phyloP scores from a whole-genome alignment of 75 land plant genomes.

The Pseudotsuga menziesii region DNA sequence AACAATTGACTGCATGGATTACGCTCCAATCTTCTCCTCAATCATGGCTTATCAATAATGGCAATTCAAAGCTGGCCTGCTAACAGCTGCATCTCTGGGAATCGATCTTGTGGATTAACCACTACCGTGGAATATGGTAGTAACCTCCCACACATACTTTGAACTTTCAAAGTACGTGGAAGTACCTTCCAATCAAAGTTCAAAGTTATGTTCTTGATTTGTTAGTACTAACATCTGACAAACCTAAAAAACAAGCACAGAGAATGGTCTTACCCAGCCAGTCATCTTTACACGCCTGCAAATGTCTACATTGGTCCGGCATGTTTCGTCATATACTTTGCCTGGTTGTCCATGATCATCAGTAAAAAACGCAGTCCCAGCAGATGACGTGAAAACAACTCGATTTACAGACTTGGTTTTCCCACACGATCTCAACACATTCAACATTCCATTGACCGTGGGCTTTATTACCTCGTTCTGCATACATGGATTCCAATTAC shows the following conservation, averaged over 20 bases:
- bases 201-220: too few species aligned
- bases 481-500: neutral
- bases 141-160: too few species aligned
- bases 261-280: constrained; percentile 35
- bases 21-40: too few species aligned
- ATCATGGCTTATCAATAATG: too few species aligned
- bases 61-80: too few species aligned
- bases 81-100: too few species aligned
- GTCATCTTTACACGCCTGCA: constrained; percentile 12
- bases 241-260: neutral
- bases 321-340: constrained; percentile 38
- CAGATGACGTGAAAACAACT: constrained; percentile 64
- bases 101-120: too few species aligned
- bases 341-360: constrained; percentile 22
- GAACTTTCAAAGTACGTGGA: too few species aligned
- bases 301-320: constrained; percentile 52
- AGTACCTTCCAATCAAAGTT: too few species aligned
- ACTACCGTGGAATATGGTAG: too few species aligned
- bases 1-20: too few species aligned
- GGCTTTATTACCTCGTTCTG: constrained; percentile 73
- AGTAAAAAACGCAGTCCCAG: constrained; percentile 54
- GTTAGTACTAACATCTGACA: too few species aligned
- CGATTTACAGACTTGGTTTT: constrained; percentile 58
- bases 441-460: constrained; percentile 48
- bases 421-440: constrained; percentile 59